phyloP scores from a whole-genome alignment of 2,329 filamentous ascomycete species.

The Thielaviopsis euricoi region DNA sequence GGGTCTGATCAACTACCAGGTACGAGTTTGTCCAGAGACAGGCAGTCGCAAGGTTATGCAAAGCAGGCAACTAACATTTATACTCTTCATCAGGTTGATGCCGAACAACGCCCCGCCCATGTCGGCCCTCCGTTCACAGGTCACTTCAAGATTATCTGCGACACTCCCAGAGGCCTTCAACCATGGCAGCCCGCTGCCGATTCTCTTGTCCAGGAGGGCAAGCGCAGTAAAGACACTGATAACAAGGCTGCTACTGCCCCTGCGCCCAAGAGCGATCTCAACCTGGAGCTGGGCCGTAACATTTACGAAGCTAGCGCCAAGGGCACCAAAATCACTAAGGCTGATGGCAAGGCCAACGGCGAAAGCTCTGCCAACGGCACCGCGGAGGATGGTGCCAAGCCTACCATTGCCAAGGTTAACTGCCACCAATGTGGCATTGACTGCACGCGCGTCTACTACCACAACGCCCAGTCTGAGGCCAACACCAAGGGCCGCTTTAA shows the following conservation, averaged over 20 bases:
- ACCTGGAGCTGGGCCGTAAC: slow-evolving; percentile 84
- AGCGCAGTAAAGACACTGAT: slow-evolving; percentile 53
- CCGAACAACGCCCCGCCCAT: slow-evolving; percentile 84
- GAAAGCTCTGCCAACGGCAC: slow-evolving; percentile 52
- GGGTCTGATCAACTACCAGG: slow-evolving; percentile 98
- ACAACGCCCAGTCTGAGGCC: slow-evolving; percentile 39
- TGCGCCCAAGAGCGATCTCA: slow-evolving; percentile 61
- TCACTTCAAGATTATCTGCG: slow-evolving; percentile 89
- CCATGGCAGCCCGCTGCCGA: slow-evolving; percentile 85
- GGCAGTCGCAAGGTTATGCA: background rate
- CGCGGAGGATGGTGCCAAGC: slow-evolving; percentile 47
- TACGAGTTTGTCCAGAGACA: slow-evolving; percentile 23
- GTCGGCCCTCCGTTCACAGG: slow-evolving; percentile 94
- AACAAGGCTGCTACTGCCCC: slow-evolving; percentile 48
- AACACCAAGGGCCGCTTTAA: slow-evolving; percentile 61
- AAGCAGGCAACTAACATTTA: background rate
- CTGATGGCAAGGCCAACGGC: slow-evolving; percentile 58
- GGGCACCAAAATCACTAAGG: slow-evolving; percentile 50
- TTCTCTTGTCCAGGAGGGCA: slow-evolving; percentile 46
- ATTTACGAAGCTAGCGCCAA: slow-evolving; percentile 89
- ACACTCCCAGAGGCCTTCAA: slow-evolving; percentile 86
- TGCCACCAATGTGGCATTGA: slow-evolving; percentile 89
- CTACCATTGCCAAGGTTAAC: slow-evolving; percentile 52
- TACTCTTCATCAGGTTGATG: slow-evolving; percentile 55
- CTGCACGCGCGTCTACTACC: slow-evolving; percentile 52